These are phyloP conservation scores for Ramaria rubella DNA, from an alignment of 768 basidiomycete species.

Conservation along the genomic window DNA sequence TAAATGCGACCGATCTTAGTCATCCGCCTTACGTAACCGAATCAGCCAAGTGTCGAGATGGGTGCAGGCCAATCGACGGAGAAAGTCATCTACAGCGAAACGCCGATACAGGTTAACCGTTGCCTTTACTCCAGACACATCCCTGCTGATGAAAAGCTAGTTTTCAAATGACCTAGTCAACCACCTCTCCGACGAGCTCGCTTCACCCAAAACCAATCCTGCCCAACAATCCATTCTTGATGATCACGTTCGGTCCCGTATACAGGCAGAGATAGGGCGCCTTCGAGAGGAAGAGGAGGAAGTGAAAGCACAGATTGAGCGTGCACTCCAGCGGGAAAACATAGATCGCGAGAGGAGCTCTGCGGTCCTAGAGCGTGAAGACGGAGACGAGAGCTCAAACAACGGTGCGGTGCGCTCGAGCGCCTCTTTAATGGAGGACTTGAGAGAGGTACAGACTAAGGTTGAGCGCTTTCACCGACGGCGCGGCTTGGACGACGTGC, in stretches of 20 bases:
- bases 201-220: conserved; percentile 51
- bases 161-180: conserved; percentile 81
- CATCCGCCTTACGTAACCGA: too few relatives aligned
- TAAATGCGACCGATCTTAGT: too few relatives aligned
- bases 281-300: conserved; percentile 63
- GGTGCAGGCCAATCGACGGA: conserved; percentile 68
- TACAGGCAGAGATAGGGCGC: conserved; percentile 58
- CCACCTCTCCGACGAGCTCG: conserved; percentile 61
- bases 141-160: conserved; percentile 31
- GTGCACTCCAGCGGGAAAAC: conserved; percentile 82
- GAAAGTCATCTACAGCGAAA: conserved; percentile 51
- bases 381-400: conserved; percentile 23
- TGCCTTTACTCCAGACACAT: neutral
- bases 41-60: too few relatives aligned
- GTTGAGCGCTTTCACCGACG: conserved; percentile 64
- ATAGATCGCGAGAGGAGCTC: conserved; percentile 63
- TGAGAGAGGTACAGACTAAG: conserved; percentile 66
- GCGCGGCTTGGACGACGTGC: conserved; percentile 46
- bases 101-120: conserved; percentile 43
- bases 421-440: conserved; percentile 58
- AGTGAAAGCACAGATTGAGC: conserved; percentile 67
- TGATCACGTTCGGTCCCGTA: conserved; percentile 62
- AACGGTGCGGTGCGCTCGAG: conserved; percentile 27
- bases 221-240: conserved; percentile 73
- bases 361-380: conserved; percentile 32